Base-by-base conservation (phyloP, 2,329 filamentous ascomycete species). In the Tolypocladium inflatum region DNA sequence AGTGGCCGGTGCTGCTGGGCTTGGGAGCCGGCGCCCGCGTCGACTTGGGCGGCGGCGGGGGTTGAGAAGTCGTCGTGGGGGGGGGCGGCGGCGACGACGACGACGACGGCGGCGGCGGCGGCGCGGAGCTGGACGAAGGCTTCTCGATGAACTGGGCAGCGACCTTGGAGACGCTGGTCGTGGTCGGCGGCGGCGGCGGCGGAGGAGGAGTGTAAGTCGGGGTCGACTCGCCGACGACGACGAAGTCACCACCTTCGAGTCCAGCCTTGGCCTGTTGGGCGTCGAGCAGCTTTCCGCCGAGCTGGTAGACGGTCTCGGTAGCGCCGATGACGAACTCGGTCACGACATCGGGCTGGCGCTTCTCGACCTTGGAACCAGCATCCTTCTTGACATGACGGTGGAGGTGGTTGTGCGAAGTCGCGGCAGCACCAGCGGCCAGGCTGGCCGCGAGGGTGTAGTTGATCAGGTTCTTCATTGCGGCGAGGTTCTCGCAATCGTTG, bases 291-390 rank as follows among this genome's bases (percentile, higher is more conserved):
- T 85, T 65, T 60, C 86, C 87, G 60, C 88, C 83, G 57, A 92
- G 76, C 69, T 87, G 80, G 74, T 92, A 97, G 58, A 87, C 81
- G 58, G 86, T 83, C 64, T 86, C 81, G 55, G 84, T 86, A 38
- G 86, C 80, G 48, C 80, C 83, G 45, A 80, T 76, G 55, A 86
- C 80, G 57, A 81, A 79, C 57, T 83, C 80, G 59, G 74, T 76
- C 58, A 81, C 76, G 54, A 77, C 74, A 41, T 64, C 68, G 19
- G 74, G 72, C 35, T 67, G 72, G 59, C 77, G 78, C 73, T 76
- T 78, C 68, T 81, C 76, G 55, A 79, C 72, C 38, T 74, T 73
- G 60, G 76, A 74, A 41, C 75, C 69, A 39, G 64, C 73, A 60
- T 81, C 78, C 74, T 81, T 83, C 62, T 76, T 80, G 65, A 77